Conservation (phyloP, 257 asterid species). For the Gentiana macrophylla region DNA sequence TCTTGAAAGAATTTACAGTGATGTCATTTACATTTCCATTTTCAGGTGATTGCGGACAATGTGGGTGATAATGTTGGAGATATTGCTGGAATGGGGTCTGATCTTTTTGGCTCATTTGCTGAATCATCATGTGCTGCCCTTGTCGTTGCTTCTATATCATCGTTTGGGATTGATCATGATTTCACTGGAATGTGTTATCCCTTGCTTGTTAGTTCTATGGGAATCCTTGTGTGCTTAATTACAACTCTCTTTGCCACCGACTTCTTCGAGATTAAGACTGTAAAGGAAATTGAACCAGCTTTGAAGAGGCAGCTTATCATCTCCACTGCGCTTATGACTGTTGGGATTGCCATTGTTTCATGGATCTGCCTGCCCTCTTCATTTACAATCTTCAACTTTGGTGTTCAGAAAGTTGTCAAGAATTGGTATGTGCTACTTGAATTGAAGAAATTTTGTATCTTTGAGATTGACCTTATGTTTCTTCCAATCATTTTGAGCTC, state of each 20-base stretch:
- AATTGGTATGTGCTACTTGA: conserved; percentile 22
- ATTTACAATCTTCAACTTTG: conserved; percentile 72
- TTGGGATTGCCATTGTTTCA: conserved; percentile 59
- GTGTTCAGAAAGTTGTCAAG: conserved; percentile 61
- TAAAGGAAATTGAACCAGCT: conserved; percentile 43
- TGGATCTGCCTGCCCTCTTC: conserved; percentile 75
- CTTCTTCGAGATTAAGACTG: conserved; percentile 32
- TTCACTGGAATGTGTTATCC: conserved; percentile 80
- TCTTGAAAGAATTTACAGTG: too few species aligned
- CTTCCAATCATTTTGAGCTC: too few species aligned
- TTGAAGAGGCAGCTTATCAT: conserved; percentile 68
- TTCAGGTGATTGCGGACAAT: conserved; percentile 90
- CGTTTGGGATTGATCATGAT: conserved; percentile 54
- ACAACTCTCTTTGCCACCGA: conserved; percentile 63
- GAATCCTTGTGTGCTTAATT: conserved; percentile 69
- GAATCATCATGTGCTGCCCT: conserved; percentile 46
- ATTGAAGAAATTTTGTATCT: neutral
- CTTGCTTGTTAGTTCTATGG: conserved; percentile 73
- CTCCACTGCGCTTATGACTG: conserved; percentile 73
- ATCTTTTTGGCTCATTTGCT: conserved; percentile 45
- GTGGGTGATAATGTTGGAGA: conserved; percentile 97
- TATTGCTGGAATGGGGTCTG: conserved; percentile 80
- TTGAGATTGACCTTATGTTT: too few species aligned
- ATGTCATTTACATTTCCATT: conserved; percentile 1
- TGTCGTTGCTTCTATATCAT: conserved; percentile 42